Percentiles rank a stretch among this genome's conserved stretches.
phyloP scores from a whole-genome alignment of 129 eudicot genomes.

The Saussurea involucrata region DNA sequence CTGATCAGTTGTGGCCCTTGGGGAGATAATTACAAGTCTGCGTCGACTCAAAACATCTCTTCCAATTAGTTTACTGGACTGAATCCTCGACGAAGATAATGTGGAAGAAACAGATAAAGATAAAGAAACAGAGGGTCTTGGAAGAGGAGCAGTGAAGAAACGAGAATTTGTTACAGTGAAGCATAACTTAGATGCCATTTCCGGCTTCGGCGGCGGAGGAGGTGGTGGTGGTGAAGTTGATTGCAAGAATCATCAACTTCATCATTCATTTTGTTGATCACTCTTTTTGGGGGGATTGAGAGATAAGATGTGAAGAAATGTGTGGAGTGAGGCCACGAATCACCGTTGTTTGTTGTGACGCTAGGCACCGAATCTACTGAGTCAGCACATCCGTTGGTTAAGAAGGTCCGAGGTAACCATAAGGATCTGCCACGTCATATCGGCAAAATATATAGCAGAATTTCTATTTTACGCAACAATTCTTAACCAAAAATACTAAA shows the following conservation, averaged over 20 bases:
- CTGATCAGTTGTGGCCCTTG: constrained; percentile 81
- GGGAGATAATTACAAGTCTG: constrained; percentile 45
- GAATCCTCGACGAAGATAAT: constrained; percentile 40
- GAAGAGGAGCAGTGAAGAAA: constrained; percentile 47
- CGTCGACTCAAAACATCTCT: constrained; percentile 23
- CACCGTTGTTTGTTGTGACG: background rate
- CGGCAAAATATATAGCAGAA: too few species aligned
- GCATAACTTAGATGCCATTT: constrained; percentile 76
- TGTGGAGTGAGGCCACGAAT: background rate
- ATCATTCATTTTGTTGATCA: background rate
- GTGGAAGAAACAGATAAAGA: constrained; percentile 35
- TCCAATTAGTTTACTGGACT: constrained; percentile 32
- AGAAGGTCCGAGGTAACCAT: background rate
- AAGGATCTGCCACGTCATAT: too few species aligned
- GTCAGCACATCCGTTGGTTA: background rate
- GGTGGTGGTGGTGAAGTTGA: constrained; percentile 12
- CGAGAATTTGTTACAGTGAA: constrained; percentile 55
- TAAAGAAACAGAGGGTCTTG: constrained; percentile 39
- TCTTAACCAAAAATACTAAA: too few species aligned
- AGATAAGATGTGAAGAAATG: background rate
- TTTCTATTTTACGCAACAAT: too few species aligned
- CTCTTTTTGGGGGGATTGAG: background rate
- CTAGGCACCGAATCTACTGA: background rate
- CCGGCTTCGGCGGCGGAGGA: constrained; percentile 2
- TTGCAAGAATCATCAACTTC: constrained; percentile 1